These are phyloP conservation scores for Tolypocladium capitatum DNA, from an alignment of 2,329 filamentous ascomycete species.

Conservation along the genomic window DNA sequence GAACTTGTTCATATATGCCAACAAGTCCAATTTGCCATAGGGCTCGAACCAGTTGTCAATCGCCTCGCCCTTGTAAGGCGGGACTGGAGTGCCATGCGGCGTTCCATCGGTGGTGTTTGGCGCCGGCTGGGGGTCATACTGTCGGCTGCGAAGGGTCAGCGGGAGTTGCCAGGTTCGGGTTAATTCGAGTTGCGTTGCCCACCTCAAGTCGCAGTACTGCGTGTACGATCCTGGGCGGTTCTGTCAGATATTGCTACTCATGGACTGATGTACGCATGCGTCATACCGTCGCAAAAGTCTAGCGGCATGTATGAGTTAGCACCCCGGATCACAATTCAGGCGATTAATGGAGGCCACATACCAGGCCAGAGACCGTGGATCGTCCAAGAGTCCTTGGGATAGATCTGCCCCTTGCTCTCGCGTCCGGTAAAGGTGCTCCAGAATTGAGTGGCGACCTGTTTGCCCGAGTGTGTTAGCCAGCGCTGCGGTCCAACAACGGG, in stretches of 20 bases:
- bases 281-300: slow-evolving; percentile 31
- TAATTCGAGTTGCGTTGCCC: not conserved
- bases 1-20: slow-evolving; percentile 51
- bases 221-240: slow-evolving; percentile 41
- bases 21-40: slow-evolving; percentile 44
- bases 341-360: slow-evolving; percentile 6
- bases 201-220: slow-evolving; percentile 51
- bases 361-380: slow-evolving; percentile 47
- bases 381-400: slow-evolving; percentile 43
- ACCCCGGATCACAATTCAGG: not conserved
- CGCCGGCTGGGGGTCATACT: slow-evolving; percentile 48
- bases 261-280: too few species aligned
- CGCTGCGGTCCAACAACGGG: not conserved
- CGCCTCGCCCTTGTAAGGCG: slow-evolving; percentile 42
- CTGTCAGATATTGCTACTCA: not conserved
- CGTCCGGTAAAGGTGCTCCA: slow-evolving; percentile 52
- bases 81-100: slow-evolving; percentile 37
- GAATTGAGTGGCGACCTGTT: slow-evolving; percentile 44
- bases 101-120: slow-evolving; percentile 51
- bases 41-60: slow-evolving; percentile 45
- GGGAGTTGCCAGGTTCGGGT: too few species aligned
- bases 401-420: slow-evolving; percentile 41
- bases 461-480: not conserved
- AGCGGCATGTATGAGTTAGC: not conserved
- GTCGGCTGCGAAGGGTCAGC: slow-evolving; percentile 24